Base-by-base conservation (phyloP, 2,329 filamentous ascomycete species). In the Plectosphaerella plurivora region DNA sequence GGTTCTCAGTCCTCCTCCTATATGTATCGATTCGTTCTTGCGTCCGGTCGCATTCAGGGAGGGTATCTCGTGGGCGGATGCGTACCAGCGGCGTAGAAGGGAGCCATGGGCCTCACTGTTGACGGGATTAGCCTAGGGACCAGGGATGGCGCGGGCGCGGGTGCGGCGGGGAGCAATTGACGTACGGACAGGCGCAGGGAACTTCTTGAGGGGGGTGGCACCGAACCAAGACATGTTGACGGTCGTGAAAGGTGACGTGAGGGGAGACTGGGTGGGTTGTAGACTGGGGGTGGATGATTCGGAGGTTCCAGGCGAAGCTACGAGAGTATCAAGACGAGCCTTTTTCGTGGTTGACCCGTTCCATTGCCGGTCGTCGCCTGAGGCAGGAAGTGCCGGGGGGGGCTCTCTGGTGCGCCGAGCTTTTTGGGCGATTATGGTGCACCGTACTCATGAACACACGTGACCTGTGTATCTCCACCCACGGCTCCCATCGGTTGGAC, bases 11-110 rank as follows among this genome's bases (percentile, higher is more conserved):
- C 15, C 14, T 48, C n/a, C 44, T n/a, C 35, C n/a, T n/a, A 11
- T 49, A 35, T 42, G 16, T 28, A 22, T 42, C 50, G 8, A 3
- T 45, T 18, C 44, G 20, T 22, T 24, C 44, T 3, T 3, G 16
- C 45, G 14, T 14, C 7, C 24, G 41, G 44, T 16, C 14, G 22
- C 53, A 18, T 57, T 22, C 46, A 33, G n/a, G 11, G 9, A 33
- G 28, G 7, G 48, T 25, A 33, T 48, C 16, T 39, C 37, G 28
- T 16, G 51, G 39, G 36, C 47, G 55, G 51, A 45, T 51, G 80
- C 89, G 70, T 94, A 96, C 93, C 91, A 72, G 93, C 93, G 74
- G 82, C 81, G 81, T 92, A 94, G 84, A 97, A 97, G 64, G 93
- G 93, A 73, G 84, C 85, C 86, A 95, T 86, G 65, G 93, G 91